Percentiles rank a stretch among this genome's conserved stretches.
Evolutionary conservation across 352 stramenopile genomes (phyloP).

Genomic region (Globisporangium camurandrum): DNA sequence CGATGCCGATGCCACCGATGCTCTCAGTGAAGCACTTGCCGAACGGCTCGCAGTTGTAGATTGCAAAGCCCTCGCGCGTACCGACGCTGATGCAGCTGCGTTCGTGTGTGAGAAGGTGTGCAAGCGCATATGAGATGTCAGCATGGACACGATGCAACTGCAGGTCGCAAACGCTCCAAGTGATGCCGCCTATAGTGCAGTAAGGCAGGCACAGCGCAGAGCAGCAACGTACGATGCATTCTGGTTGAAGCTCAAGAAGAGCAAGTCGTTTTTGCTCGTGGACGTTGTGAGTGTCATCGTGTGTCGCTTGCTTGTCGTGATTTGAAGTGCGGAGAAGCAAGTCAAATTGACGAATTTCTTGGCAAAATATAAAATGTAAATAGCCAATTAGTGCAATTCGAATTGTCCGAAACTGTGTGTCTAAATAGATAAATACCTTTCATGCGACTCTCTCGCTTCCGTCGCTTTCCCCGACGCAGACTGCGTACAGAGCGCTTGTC

Average conservation of each 20-base stretch:
- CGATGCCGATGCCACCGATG: conserved; percentile 85
- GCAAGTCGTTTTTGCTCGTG: conserved; percentile 50
- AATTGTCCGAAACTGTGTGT: no score
- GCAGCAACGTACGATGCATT: conserved; percentile 69
- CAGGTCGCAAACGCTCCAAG: no score
- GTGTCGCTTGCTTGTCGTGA: no score
- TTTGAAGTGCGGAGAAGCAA: no score
- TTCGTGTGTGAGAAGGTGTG: neutral
- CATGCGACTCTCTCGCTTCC: no score
- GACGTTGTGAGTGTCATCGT: no score
- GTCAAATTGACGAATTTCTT: no score
- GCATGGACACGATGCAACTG: neutral
- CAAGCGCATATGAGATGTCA: neutral
- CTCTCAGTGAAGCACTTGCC: conserved; percentile 82
- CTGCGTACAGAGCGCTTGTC: no score
- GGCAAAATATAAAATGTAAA: no score
- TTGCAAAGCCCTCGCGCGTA: conserved; percentile 77
- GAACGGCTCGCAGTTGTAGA: conserved; percentile 92
- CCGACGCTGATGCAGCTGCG: conserved; percentile 86
- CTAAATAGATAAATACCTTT: no score
- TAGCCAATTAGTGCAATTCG: no score
- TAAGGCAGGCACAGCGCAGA: neutral
- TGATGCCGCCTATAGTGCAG: neutral
- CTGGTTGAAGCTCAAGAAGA: conserved; percentile 91
- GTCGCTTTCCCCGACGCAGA: no score